Evolutionary conservation across 2,329 filamentous ascomycete genomes (phyloP).

Genomic region (Fragosphaeria purpurea): DNA sequence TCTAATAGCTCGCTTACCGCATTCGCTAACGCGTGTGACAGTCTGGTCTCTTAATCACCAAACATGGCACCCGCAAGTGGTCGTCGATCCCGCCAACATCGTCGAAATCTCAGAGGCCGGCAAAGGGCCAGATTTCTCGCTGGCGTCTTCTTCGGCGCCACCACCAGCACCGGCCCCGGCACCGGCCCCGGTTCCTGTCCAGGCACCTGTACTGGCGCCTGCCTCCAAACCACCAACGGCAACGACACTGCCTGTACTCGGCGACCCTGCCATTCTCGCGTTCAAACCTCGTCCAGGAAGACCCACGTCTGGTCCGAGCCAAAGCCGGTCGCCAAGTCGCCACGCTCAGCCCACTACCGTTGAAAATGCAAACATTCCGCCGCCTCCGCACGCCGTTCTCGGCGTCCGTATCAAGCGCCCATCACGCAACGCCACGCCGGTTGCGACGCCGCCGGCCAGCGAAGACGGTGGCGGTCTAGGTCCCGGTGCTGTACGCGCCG

Average conservation of each 20-base stretch:
- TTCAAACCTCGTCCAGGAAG: conserved; percentile 4
- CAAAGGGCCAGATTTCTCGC: conserved; percentile 2
- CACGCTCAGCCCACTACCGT: neutral
- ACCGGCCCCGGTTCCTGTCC: no score
- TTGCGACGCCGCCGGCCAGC: neutral
- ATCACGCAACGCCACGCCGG: conserved; percentile 5
- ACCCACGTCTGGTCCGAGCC: neutral
- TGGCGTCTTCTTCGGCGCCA: neutral
- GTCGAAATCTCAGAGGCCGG: conserved; percentile 11
- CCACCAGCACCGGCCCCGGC: conserved; percentile 7
- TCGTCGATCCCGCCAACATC: conserved; percentile 34
- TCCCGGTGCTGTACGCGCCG: no score
- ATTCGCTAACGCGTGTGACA: conserved; percentile 10
- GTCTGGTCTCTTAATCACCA: conserved; percentile 28
- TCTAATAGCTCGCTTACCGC: no score
- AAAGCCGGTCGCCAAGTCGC: neutral
- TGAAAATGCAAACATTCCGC: neutral
- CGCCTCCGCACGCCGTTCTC: neutral
- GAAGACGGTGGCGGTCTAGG: no score
- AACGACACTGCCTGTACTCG: conserved; percentile 9
- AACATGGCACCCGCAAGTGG: conserved; percentile 31
- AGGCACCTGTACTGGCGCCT: neutral
- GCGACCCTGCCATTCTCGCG: conserved; percentile 14
- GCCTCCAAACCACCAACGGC: neutral
- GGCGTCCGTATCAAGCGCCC: neutral